Evolutionary conservation across 768 basidiomycete genomes (phyloP).

Genomic region (Tulasnella sp.): DNA sequence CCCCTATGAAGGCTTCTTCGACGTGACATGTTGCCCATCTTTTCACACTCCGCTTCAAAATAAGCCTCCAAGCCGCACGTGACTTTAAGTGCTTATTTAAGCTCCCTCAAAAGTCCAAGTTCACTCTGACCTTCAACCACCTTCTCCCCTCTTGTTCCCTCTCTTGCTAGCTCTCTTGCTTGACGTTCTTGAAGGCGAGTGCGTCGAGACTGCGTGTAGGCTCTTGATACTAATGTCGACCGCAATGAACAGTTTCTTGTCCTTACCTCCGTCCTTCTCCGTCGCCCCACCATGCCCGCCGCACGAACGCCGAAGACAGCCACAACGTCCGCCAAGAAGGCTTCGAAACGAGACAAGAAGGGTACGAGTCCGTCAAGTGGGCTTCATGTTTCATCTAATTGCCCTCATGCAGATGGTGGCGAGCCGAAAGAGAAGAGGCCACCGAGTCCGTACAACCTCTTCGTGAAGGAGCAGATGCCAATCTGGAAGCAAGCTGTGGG

Average conservation of each 20-base stretch:
- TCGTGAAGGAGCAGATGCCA: slow-evolving; percentile 8
- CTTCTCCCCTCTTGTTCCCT: not conserved
- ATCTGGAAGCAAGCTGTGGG: not conserved
- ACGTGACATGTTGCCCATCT: not conserved
- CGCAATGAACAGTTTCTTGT: not conserved
- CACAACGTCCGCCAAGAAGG: slow-evolving; percentile 4
- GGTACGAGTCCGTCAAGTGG: not conserved
- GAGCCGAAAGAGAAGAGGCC: not conserved
- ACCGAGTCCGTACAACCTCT: slow-evolving; percentile 1
- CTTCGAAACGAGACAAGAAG: not conserved
- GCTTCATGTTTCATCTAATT: not conserved
- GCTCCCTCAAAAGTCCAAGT: not conserved
- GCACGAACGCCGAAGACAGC: not conserved
- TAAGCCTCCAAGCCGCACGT: not conserved
- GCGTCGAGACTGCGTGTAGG: not conserved
- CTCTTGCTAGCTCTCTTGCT: not conserved
- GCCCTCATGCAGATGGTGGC: not conserved
- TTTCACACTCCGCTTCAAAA: not conserved
- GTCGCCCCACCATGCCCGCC: not conserved
- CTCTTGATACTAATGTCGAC: not conserved
- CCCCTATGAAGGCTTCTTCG: not conserved
- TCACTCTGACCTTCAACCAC: not conserved
- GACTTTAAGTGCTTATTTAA: not conserved
- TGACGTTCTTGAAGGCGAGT: not conserved
- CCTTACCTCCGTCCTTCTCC: not conserved